Base-by-base conservation (phyloP, 257 asterid species). In the Capsicum pubescens region DNA sequence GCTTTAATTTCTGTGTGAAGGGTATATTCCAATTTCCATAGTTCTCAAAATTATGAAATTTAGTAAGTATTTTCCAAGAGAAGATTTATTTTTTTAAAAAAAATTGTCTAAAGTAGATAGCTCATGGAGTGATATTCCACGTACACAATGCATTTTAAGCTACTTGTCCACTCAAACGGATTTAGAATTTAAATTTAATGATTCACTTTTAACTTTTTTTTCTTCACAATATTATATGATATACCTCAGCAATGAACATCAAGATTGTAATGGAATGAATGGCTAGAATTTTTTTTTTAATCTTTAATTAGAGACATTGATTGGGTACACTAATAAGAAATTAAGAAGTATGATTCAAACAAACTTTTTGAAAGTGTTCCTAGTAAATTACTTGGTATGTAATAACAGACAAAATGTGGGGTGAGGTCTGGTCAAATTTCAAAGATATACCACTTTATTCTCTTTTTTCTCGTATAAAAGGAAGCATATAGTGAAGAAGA, bases 381-480 rank as follows among this genome's bases (percentile, higher is more conserved):
- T 44, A 6, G 58, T 39, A 72, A 68, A 46, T 46, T 72, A 6
- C 59, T 48, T 9, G 42, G 59, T 19, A 16, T 46, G 72, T 17
- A 46, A n/a, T 9, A 42, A 64, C 83, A 69, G 83, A 86, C 74
- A 36, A 58, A 21, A 66, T 57, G 52, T 66, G 11, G 60, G 81
- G 52, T 66, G 11, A 54, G 81, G 46, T 21, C 21, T 78, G n/a
- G 82, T 84, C 87, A 86, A 84, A 55, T 8, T 39, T 36, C 13
- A 71, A 83, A 52, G 35, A 44, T 56, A 44, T 56, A 6, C 39
- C 66, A 82, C 86, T 85, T 85, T 76, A 60, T 68, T 76, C 46
- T 50, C 48, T 17, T 48, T 48, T 52, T 52, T 55, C 17, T 13
- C 4, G 13, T 68, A 15, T 68, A 68, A 68, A 4, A 36, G 8